These are phyloP conservation scores for Neopestalotiopsis rosae DNA, from an alignment of 2,329 filamentous ascomycete genomes.

Conservation along the genomic window DNA sequence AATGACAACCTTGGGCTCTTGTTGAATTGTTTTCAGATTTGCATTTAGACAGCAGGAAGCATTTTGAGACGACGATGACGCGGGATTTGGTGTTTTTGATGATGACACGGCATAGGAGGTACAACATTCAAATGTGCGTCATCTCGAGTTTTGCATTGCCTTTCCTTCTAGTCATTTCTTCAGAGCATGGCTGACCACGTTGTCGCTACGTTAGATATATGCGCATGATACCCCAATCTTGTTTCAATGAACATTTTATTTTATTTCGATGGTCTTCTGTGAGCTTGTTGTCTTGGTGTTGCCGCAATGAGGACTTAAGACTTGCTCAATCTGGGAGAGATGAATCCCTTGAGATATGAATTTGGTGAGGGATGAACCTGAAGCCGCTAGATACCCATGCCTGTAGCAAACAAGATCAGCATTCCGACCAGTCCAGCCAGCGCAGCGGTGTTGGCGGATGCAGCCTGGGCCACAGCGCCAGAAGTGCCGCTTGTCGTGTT, in stretches of 20 bases:
- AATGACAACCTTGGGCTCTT: background rate
- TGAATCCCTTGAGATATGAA: no score
- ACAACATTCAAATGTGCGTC: background rate
- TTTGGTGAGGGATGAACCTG: no score
- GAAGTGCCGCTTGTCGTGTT: background rate
- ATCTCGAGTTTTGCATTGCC: background rate
- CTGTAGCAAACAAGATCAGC: slow-evolving; percentile 42
- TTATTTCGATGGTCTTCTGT: background rate
- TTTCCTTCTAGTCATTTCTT: background rate
- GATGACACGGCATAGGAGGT: background rate
- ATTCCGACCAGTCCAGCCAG: slow-evolving; percentile 44
- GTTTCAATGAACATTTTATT: background rate
- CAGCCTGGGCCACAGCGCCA: slow-evolving; percentile 23
- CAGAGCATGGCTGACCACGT: background rate
- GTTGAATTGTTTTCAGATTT: background rate
- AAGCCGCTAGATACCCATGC: slow-evolving; percentile 31
- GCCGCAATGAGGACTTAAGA: no score
- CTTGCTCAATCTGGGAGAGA: no score
- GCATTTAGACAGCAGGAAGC: background rate
- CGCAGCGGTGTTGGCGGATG: slow-evolving; percentile 28
- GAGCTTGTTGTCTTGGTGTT: slow-evolving; percentile 30
- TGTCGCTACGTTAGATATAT: background rate
- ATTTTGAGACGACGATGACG: background rate
- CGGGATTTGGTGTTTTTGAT: background rate
- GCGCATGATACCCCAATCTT: slow-evolving; percentile 14